Evolutionary conservation across 768 basidiomycete species (phyloP), one percentile per base, ranked within the genome.

Genomic region (Leccinum uliginosum): DNA sequence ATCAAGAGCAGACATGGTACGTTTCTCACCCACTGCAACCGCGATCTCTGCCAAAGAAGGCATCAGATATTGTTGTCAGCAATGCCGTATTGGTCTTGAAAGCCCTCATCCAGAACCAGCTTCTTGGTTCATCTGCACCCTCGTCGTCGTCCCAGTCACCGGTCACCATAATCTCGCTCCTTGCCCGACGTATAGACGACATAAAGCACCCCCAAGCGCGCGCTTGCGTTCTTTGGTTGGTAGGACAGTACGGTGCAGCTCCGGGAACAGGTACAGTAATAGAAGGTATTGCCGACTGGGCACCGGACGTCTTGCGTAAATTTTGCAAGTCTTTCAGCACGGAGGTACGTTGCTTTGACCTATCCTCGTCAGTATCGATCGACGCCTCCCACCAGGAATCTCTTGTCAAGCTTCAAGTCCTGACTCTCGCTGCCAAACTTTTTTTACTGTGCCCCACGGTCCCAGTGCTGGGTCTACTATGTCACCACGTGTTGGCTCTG

Each of bases 151-250:
- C 65, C 1, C 72, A 65, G 35, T 73, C 75, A 4, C 81, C 91
- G 0, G 67, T 87, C 10, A 74, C 77, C 8, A 88, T 96, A 59
- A 86, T 96, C n/a, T 80, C 85, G 3, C 83, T 84, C 34, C 83
- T 98, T 6, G 91, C 93, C 0, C 78, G 82, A 50, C 80, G 82
- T 30, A 80, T 96, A 47, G 90, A 93, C 49, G 86, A 85, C 51
- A 90, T 98, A 51, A 80, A 76, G 7, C 91, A 94, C 63, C 77
- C 86, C 1, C 81, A 85, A 64, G 93, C 95, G 1, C 77, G 91
- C 29, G 93, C 95, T 0, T 93, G 90, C 62, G 85, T 98, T 1
- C 74, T 93, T 24, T 97, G 96, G 93, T 82, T 98, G 1, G 93
- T 93, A 0, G 95, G 96, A 0, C 93, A 97, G 69, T 92, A 92